Evolutionary conservation across 106 monocot genomes (phyloP), one percentile per base, ranked within the genome.

Genomic region (Acanthochlamys bracteata): DNA sequence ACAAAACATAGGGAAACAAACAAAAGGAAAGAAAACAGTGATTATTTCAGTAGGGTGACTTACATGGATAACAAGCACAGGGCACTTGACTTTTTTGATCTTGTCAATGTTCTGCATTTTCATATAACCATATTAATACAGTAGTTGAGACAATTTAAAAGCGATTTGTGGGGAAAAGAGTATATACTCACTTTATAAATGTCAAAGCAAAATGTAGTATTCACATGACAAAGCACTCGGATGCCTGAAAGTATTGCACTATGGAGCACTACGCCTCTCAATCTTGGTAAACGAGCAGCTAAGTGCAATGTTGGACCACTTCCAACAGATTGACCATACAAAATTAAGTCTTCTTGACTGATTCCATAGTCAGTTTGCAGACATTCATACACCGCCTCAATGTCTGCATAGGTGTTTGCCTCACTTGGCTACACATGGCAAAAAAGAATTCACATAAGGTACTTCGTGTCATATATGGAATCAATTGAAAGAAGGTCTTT

Each of bases 51-150:
- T 49, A 43, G 49, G 10, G 25, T 58, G 41, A 17, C 7, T 80
- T 80, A 90, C 90, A 90, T 90, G 90, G 61, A 90, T 90, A 24
- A 90, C 86, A 63, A 90, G 83, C n/a, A 90, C 85, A 0, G 90
- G 85, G 78, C 80, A 86, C 69, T 90, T 90, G 51, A 90, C 90
- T 72, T 90, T 90, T 41, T 86, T 82, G 11, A 90, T 90, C 77
- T 90, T 90, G 53, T 90, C 70, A 56, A 90, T 73, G 60, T 90
- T 90, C 90, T 90, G 86, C 83, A 76, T 16, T 53, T 49, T 16
- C 57, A 71, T 49, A 62, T 11, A 52, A 26, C 57, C 24, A 69
- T 24, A 65, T 63, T 24, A 70, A 17, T 22, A 72, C 49, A 33
- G 33, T 6, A 33, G 33, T 33, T 33, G 33, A 1, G 6, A 33